A percentile compares a stretch with the other conserved stretches of the same genome.
phyloP scores from a whole-genome alignment of 192 early-diverging fungal genomes.

The Podila epicladia region DNA sequence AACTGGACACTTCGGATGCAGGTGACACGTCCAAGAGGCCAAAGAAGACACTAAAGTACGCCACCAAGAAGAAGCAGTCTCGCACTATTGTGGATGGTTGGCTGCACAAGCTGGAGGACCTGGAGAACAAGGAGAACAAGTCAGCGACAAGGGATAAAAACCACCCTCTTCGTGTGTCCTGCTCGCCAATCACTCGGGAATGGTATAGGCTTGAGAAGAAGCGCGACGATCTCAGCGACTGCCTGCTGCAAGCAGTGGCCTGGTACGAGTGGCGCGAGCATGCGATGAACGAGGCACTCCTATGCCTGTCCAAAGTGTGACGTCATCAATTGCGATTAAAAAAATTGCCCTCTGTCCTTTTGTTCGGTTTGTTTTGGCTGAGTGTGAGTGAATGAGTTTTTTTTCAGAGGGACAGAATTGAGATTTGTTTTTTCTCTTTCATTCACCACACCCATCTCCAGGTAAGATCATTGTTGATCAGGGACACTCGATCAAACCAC shows the following conservation, averaged over 20 bases:
- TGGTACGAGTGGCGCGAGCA: slow-evolving; percentile 56
- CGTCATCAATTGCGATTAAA: too few relatives aligned
- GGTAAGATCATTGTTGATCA: slow-evolving; percentile 1
- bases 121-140: not conserved
- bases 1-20: not conserved
- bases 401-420: not conserved
- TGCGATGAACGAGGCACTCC: slow-evolving; percentile 34
- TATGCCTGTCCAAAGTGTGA: not conserved
- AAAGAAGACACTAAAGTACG: not conserved
- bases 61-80: slow-evolving; percentile 40
- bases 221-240: slow-evolving; percentile 61
- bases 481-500: too few relatives aligned
- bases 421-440: slow-evolving; percentile 4
- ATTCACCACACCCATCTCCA: not conserved
- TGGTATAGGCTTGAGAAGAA: slow-evolving; percentile 52
- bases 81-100: slow-evolving; percentile 27
- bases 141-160: not conserved
- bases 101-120: slow-evolving; percentile 14
- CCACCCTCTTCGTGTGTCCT: slow-evolving; percentile 4
- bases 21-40: not conserved
- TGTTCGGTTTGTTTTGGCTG: not conserved
- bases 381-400: not conserved
- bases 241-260: slow-evolving; percentile 56
- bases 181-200: slow-evolving; percentile 11
- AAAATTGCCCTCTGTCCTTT: not conserved